phyloP scores from a whole-genome alignment of 352 stramenopile genomes.

The Pythium scleroteichum region DNA sequence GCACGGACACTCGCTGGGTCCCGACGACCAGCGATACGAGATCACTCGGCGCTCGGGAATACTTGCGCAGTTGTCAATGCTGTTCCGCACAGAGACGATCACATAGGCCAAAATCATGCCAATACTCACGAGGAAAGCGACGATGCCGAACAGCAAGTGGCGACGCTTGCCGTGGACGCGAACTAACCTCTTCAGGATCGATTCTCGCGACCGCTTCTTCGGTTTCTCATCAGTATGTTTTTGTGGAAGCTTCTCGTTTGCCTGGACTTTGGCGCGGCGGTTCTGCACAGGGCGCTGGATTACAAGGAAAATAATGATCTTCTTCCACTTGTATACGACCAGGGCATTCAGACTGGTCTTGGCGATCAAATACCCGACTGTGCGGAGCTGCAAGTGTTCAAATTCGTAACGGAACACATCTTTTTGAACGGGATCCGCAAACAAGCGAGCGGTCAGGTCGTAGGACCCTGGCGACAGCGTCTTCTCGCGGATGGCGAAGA shows the following conservation, averaged over 20 bases:
- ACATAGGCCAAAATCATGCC: slow-evolving; percentile 13
- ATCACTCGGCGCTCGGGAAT: slow-evolving; percentile 21
- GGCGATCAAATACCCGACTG: slow-evolving; percentile 6
- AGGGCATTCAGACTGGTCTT: slow-evolving; percentile 28
- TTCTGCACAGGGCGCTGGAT: background rate
- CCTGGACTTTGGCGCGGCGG: background rate
- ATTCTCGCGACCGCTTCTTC: background rate
- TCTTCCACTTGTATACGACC: slow-evolving; percentile 28
- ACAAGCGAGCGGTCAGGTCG: slow-evolving; percentile 26
- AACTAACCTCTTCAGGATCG: background rate
- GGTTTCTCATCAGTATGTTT: no score
- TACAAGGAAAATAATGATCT: slow-evolving; percentile 26
- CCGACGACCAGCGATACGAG: slow-evolving; percentile 21
- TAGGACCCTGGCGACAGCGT: slow-evolving; percentile 21
- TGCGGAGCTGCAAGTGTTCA: slow-evolving; percentile 23
- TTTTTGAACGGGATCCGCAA: slow-evolving; percentile 29
- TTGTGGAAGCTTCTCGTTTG: slow-evolving; percentile 1
- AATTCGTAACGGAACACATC: slow-evolving; percentile 27
- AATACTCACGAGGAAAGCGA: slow-evolving; percentile 19
- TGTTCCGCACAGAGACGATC: slow-evolving; percentile 7
- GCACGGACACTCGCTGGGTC: slow-evolving; percentile 21
- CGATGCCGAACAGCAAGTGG: slow-evolving; percentile 15
- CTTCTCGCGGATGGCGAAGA: slow-evolving; percentile 14
- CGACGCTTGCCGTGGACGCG: slow-evolving; percentile 12
- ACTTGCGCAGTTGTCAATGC: background rate